Evolutionary conservation across 148 eudicot genomes (phyloP), one percentile per base, ranked within the genome.

Genomic region (Silene uniflora): DNA sequence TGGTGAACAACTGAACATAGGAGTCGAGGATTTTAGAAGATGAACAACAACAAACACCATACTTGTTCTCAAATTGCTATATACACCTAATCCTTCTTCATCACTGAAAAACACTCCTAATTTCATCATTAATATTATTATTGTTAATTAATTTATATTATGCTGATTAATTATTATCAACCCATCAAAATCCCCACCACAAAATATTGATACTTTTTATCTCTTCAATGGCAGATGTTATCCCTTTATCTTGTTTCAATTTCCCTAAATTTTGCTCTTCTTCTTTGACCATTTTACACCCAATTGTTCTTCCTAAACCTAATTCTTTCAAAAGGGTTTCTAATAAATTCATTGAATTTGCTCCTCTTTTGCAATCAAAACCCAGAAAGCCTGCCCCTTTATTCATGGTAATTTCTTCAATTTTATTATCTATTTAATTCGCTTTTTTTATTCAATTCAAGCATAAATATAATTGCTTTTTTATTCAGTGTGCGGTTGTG

Each of bases 161-260:
- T 52, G 56, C 16, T 16, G 56, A 52, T 52, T 52, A 16, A 52
- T 52, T 52, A 52, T 52, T 52, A 52, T 52, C 56, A 52, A 52
- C 56, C 56, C 18, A 52, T 16, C 17, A 52, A 52, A 52, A 52
- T 16, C 17, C 10, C 56, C 56, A 52, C 56, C 56, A 52, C 56
- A 52, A 52, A 52, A 39, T 5, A 39, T 52, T 52, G 56, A 52
- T 52, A 11, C 56, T 11, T 52, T 52, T 52, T 52, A 52, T 73
- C 71, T 47, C 76, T 78, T 67, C 79, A 64, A 88, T 88, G 91
- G 89, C 91, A n/a, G 91, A 84, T 86, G 81, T 81, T 78, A 59
- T 86, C 82, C 81, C 81, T 22, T 74, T 79, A 62, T 81, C 86
- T 49, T 76, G 73, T 35, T 75, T 69, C 74, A 74, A 79, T 79